Conservation (phyloP, 805 yeast species). For the Candida dajiaensis region DNA sequence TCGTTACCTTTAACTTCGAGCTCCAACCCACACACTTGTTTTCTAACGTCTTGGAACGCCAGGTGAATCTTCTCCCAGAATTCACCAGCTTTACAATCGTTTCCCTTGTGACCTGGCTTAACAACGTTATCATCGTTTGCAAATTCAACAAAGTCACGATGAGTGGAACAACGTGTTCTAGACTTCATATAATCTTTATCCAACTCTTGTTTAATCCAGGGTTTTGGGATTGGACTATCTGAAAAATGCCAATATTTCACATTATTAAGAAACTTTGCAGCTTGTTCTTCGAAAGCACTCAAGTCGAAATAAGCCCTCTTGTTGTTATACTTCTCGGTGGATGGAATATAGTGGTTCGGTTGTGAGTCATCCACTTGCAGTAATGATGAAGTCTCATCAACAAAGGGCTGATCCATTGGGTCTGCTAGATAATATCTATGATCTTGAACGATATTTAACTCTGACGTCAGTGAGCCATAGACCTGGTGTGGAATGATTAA, state of each 20-base stretch:
- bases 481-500: conserved; percentile 43
- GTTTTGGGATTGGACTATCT: conserved; percentile 62
- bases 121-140: not conserved
- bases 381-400: no score
- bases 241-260: conserved; percentile 54
- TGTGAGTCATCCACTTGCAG: no score
- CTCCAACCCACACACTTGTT: no score
- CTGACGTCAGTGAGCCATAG: conserved; percentile 48
- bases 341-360: not conserved
- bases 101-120: conserved; percentile 1
- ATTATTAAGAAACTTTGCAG: conserved; percentile 17
- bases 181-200: conserved; percentile 9
- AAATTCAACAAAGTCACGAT: conserved; percentile 8
- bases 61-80: conserved; percentile 16
- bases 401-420: conserved; percentile 27
- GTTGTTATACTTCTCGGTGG: not conserved
- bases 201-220: conserved; percentile 38
- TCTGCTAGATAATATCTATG: conserved; percentile 39
- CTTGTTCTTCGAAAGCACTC: conserved; percentile 8
- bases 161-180: conserved; percentile 14
- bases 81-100: conserved; percentile 19
- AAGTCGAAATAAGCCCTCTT: conserved; percentile 12
- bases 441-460: conserved; percentile 29
- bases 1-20: no score
- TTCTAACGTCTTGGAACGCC: conserved; percentile 12